A percentile compares a stretch with the other conserved stretches of the same genome.
Evolutionary conservation across 345 rosid genomes (phyloP).

Genomic region (Moringa oleifera): DNA sequence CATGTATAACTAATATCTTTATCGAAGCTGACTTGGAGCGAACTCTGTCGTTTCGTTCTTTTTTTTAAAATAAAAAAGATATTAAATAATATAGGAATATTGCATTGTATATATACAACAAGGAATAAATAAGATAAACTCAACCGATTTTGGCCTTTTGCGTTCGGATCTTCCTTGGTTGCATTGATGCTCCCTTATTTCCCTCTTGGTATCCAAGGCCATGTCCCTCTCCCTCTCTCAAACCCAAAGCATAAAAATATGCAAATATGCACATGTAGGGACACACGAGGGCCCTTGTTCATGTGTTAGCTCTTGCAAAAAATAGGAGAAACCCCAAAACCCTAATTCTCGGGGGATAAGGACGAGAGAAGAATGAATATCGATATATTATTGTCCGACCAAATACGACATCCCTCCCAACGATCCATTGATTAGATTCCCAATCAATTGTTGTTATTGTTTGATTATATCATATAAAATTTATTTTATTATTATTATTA

Average conservation of each 20-base stretch:
- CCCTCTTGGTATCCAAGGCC: conserved; percentile 40
- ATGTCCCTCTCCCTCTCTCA: conserved; percentile 17
- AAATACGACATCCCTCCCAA: conserved; percentile 21
- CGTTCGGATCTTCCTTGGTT: conserved; percentile 33
- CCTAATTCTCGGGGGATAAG: conserved; percentile 15
- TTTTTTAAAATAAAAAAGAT: no score
- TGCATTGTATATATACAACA: no score
- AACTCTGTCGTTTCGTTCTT: no score
- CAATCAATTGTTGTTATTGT: no score
- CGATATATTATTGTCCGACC: conserved; percentile 19
- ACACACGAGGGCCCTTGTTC: conserved; percentile 11
- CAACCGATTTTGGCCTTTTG: conserved; percentile 47
- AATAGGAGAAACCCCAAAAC: no score
- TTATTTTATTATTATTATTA: no score
- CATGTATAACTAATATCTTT: no score
- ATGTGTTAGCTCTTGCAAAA: neutral
- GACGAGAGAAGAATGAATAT: conserved; percentile 4
- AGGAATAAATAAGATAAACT: no score
- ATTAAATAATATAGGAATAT: no score
- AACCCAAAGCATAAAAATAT: neutral
- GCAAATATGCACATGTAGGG: conserved; percentile 12
- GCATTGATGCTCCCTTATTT: conserved; percentile 34
- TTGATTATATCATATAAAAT: no score
- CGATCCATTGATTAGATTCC: conserved; percentile 25
- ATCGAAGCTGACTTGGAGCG: no score